Evolutionary conservation across 2,329 filamentous ascomycete genomes (phyloP).

Genomic region (Botrytis tulipae): DNA sequence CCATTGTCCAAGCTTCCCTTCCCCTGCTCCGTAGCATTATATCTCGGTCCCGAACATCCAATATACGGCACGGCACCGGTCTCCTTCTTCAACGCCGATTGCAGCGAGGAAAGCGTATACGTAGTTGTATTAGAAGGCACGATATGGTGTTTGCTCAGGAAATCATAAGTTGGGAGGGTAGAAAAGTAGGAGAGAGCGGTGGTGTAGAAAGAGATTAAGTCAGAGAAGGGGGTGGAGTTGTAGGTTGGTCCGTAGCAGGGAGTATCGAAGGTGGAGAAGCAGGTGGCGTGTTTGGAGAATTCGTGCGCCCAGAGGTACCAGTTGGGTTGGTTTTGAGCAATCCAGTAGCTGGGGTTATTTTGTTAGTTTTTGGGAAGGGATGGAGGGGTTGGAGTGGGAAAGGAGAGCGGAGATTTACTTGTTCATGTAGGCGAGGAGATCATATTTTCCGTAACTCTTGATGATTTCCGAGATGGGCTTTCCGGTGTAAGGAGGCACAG

Average conservation of each 20-base stretch:
- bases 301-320: conserved; percentile 64
- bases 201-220: conserved; percentile 11
- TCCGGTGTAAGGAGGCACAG: conserved; percentile 58
- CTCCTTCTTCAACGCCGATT: conserved; percentile 48
- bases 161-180: conserved; percentile 57
- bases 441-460: conserved; percentile 54
- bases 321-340: conserved; percentile 56
- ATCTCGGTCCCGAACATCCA: conserved; percentile 59
- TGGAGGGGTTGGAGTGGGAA: not conserved
- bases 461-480: conserved; percentile 58
- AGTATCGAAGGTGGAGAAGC: conserved; percentile 63
- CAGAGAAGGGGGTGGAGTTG: not conserved
- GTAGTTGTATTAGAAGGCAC: conserved; percentile 56
- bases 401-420: conserved; percentile 39
- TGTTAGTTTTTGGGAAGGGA: not conserved
- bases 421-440: conserved; percentile 65
- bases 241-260: conserved; percentile 61
- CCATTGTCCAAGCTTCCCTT: conserved; percentile 54
- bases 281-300: conserved; percentile 67
- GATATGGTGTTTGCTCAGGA: conserved; percentile 56
- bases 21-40: conserved; percentile 59
- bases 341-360: conserved; percentile 49
- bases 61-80: conserved; percentile 58
- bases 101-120: conserved; percentile 54
- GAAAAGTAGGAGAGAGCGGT: conserved; percentile 58